Conservation (phyloP, 1,284 basidiomycete genomes). For the Puccinia horiana region DNA sequence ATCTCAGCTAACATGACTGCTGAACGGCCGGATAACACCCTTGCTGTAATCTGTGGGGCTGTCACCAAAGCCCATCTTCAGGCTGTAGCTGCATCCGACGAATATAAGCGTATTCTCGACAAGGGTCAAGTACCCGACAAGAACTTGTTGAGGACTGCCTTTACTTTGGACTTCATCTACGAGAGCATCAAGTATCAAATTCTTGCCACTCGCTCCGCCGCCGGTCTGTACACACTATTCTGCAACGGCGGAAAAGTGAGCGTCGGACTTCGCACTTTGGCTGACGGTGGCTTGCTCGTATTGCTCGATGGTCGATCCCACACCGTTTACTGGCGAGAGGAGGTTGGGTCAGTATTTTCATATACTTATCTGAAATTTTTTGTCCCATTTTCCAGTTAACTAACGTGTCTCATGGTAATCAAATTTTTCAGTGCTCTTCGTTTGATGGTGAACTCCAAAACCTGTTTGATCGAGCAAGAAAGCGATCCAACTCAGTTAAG, state of each 20-base stretch:
- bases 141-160: slow-evolving; percentile 93
- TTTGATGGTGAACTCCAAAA: slow-evolving; percentile 68
- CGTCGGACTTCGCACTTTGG: slow-evolving; percentile 84
- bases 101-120: slow-evolving; percentile 93
- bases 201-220: slow-evolving; percentile 87
- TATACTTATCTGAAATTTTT: no score
- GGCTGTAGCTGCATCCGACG: slow-evolving; percentile 82
- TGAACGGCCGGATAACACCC: slow-evolving; percentile 85
- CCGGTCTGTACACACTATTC: slow-evolving; percentile 86
- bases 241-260: slow-evolving; percentile 89
- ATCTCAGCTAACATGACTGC: slow-evolving; percentile 95
- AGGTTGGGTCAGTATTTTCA: slow-evolving; percentile 67
- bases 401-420: background rate
- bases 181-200: slow-evolving; percentile 94
- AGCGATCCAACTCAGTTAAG: slow-evolving; percentile 97
- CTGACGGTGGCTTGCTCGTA: slow-evolving; percentile 91
- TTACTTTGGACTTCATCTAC: slow-evolving; percentile 91
- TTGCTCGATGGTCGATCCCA: slow-evolving; percentile 91
- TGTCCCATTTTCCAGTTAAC: background rate
- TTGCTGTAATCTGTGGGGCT: slow-evolving; percentile 96
- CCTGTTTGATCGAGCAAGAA: slow-evolving; percentile 97
- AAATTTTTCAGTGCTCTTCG: slow-evolving; percentile 39
- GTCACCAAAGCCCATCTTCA: slow-evolving; percentile 91
- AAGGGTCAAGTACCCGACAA: slow-evolving; percentile 96
- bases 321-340: slow-evolving; percentile 97